These are phyloP conservation scores for Shiraia bambusicola DNA, from an alignment of 2,329 filamentous ascomycete species.

Conservation along the genomic window DNA sequence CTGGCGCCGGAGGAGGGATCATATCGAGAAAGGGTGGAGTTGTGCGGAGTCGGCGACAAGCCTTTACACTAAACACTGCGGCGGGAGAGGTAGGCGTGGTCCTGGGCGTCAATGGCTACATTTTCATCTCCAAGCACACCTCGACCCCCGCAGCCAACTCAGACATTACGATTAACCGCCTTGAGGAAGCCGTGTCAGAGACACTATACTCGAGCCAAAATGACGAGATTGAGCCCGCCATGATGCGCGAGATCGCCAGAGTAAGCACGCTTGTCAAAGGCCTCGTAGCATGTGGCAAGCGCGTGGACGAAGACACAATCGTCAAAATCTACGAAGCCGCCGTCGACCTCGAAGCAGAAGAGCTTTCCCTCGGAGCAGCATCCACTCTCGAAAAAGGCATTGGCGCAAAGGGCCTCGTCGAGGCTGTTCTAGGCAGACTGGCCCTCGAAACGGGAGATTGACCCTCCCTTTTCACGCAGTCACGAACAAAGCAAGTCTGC, in stretches of 20 bases:
- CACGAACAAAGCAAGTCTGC: background rate
- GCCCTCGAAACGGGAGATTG: constrained; percentile 29
- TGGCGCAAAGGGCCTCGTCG: constrained; percentile 36
- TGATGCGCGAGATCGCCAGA: constrained; percentile 84
- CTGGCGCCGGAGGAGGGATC: constrained; percentile 70
- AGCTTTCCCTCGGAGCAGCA: constrained; percentile 56
- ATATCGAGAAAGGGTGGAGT: constrained; percentile 64
- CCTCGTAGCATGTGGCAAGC: constrained; percentile 75
- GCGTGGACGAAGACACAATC: constrained; percentile 8
- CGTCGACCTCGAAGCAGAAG: constrained; percentile 69
- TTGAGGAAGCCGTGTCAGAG: constrained; percentile 83
- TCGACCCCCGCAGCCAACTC: constrained; percentile 58
- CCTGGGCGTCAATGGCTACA: constrained; percentile 93
- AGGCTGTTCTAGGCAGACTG: constrained; percentile 31
- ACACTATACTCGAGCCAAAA: constrained; percentile 96
- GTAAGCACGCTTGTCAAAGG: constrained; percentile 79
- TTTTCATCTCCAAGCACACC: constrained; percentile 88
- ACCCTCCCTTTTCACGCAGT: constrained; percentile 1
- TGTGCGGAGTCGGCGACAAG: constrained; percentile 78
- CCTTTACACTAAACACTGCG: constrained; percentile 70
- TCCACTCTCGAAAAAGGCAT: constrained; percentile 24
- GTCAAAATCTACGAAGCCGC: constrained; percentile 75
- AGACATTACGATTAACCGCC: constrained; percentile 69
- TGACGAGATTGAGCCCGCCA: constrained; percentile 73
- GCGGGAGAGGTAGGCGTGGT: constrained; percentile 76